These are phyloP conservation scores for Starmerella vaccinii DNA, from an alignment of 805 yeast genomes.

Conservation along the genomic window DNA sequence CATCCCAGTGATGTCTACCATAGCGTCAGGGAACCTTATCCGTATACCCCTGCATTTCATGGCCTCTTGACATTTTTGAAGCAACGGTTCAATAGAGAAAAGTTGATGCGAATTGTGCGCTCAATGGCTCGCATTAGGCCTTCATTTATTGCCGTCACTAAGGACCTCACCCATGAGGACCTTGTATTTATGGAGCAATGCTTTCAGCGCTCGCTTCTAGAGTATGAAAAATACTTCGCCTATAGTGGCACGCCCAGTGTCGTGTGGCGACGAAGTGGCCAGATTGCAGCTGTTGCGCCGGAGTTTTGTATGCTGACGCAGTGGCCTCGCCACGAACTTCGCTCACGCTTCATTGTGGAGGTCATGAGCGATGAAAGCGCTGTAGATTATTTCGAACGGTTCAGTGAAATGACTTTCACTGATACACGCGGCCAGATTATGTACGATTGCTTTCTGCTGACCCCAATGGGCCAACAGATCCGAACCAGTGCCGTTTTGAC, in stretches of 20 bases:
- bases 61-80: constrained; percentile 63
- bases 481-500: constrained; percentile 87
- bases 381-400: constrained; percentile 75
- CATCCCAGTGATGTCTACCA: constrained; percentile 44
- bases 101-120: constrained; percentile 71
- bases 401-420: constrained; percentile 77
- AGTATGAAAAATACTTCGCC: constrained; percentile 74
- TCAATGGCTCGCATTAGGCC: constrained; percentile 88
- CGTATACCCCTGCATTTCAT: constrained; percentile 87
- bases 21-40: constrained; percentile 61
- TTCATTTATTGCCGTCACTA: constrained; percentile 83
- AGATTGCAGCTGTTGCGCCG: constrained; percentile 88
- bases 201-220: constrained; percentile 81
- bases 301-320: constrained; percentile 88
- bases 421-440: constrained; percentile 83
- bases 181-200: constrained; percentile 92
- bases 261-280: constrained; percentile 93
- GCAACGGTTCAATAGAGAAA: constrained; percentile 55
- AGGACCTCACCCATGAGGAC: constrained; percentile 80
- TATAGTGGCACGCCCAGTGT: constrained; percentile 89
- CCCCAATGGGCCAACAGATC: constrained; percentile 34
- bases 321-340: constrained; percentile 64
- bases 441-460: constrained; percentile 71
- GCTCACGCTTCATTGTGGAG: constrained; percentile 42
- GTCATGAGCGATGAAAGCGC: constrained; percentile 80